Base-by-base conservation (phyloP, 768 basidiomycete species). In the Boletus bicolor region DNA sequence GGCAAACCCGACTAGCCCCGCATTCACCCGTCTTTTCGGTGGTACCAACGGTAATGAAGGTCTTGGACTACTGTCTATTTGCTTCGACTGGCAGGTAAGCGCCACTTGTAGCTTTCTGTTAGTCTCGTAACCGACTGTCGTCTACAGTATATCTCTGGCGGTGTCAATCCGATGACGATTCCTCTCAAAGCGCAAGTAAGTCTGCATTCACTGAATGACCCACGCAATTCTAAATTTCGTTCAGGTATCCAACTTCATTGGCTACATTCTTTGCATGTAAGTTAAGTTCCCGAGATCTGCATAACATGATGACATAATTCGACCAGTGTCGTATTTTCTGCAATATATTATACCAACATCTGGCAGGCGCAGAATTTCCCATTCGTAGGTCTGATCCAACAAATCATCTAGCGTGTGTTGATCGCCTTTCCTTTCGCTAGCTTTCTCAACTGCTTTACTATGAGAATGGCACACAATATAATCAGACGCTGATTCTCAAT, bases 11-110 rank as follows among this genome's bases (percentile, higher is more conserved):
- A 62, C 58, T 14, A 62, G 39, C n/a, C 37, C 64, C 14, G 24
- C 57, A 2, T 59, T 68, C 46, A 74, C 79, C 6, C 70, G 75
- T 30, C 61, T 89, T 0, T 87, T 89, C 55, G 87, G 87, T 30
- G 87, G 87, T 6, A 72, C 80, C 3, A 75, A 81, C 36, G 84
- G 79, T 30, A 89, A 88, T 60, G 86, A 89, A 66, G 86, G 85
- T 0, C 73, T 88, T 39, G 86, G 86, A 0, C 62, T 87, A 19
- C 53, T 83, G 39, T 81, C 79, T 35, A 54, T 88, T 41, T 81
- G 82, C n/a, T 78, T 87, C 44, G 86, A 87, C 61, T 89, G 69
- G 69, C 68, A 70, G 61, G 70, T 64, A 37, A 21, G 77, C n/a
- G 60, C 77, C 58, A 57, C 42, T 17, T 32, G 6, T 6, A 24